Conservation (phyloP, 257 asterid species). For the Voacanga thouarsii region DNA sequence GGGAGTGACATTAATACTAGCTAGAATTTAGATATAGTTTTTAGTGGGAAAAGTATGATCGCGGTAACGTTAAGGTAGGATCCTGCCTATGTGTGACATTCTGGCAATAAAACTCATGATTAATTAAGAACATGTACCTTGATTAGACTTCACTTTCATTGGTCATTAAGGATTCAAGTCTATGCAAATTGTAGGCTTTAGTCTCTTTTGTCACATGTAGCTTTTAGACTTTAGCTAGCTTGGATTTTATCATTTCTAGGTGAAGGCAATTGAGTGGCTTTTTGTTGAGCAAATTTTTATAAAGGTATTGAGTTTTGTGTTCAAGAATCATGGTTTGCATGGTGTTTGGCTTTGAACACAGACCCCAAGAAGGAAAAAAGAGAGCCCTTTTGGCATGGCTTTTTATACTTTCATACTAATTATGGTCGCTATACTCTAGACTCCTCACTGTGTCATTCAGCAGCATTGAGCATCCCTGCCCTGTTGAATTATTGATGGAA, state of each 20-base stretch:
- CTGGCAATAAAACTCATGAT: slow-evolving; percentile 30
- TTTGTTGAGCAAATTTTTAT: neutral
- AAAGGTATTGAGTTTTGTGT: neutral
- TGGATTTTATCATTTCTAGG: slow-evolving; percentile 23
- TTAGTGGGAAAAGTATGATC: slow-evolving; percentile 25
- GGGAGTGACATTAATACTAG: slow-evolving; percentile 14
- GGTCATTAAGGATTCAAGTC: slow-evolving; percentile 27
- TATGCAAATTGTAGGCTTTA: slow-evolving; percentile 8
- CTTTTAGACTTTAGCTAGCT: slow-evolving; percentile 19
- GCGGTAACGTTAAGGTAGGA: slow-evolving; percentile 42
- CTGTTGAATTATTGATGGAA: slow-evolving; percentile 23
- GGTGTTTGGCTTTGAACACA: slow-evolving; percentile 17
- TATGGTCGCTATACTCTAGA: slow-evolving; percentile 7
- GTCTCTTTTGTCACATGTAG: slow-evolving; percentile 40
- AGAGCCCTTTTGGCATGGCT: slow-evolving; percentile 1
- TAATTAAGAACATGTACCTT: slow-evolving; percentile 32
- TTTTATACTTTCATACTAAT: neutral
- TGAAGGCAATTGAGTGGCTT: neutral
- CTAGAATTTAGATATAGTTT: neutral
- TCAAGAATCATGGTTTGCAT: slow-evolving; percentile 12
- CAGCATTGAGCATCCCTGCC: slow-evolving; percentile 9
- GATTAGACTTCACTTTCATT: slow-evolving; percentile 38
- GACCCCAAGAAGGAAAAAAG: neutral
- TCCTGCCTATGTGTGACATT: slow-evolving; percentile 48
- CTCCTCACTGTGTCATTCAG: slow-evolving; percentile 16